These are phyloP conservation scores for Colletotrichum tofieldiae DNA, from an alignment of 2,329 filamentous ascomycete genomes.

Conservation along the genomic window DNA sequence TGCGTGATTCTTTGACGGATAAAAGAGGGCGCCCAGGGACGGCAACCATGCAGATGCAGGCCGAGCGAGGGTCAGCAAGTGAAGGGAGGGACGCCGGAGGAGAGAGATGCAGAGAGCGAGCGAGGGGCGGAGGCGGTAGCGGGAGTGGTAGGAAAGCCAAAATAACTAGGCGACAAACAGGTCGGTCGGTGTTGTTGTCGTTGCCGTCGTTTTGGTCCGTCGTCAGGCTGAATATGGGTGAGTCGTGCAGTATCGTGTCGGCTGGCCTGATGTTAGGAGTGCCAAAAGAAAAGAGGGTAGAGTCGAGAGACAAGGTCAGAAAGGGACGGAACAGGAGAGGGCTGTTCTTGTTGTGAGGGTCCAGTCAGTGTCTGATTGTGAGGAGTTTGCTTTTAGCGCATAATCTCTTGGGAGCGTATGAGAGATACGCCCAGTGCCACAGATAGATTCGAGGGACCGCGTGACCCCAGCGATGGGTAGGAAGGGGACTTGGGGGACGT, in stretches of 20 bases:
- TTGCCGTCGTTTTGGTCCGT: not conserved
- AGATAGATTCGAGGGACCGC: conserved; percentile 43
- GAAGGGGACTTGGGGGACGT: conserved; percentile 15
- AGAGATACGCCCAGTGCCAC: conserved; percentile 38
- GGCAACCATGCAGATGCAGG: conserved; percentile 30
- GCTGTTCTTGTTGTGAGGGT: conserved; percentile 16
- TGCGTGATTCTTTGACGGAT: conserved; percentile 27
- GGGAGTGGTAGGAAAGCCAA: conserved; percentile 16
- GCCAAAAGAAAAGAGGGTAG: not conserved
- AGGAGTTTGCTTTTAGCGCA: conserved; percentile 36
- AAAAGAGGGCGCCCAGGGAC: conserved; percentile 33
- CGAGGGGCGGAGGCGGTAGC: conserved; percentile 13
- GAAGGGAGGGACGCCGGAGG: conserved; percentile 1
- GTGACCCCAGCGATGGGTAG: conserved; percentile 34
- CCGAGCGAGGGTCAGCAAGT: conserved; percentile 21
- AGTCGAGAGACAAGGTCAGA: not conserved
- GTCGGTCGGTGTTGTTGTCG: not conserved
- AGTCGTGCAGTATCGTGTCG: not conserved
- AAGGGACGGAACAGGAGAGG: conserved; percentile 1
- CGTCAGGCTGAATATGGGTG: not conserved
- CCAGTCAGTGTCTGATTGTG: conserved; percentile 8
- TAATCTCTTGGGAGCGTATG: conserved; percentile 33
- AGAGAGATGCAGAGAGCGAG: not conserved
- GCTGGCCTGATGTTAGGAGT: not conserved
- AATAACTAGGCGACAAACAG: conserved; percentile 15